Evolutionary conservation across 2,329 filamentous ascomycete genomes (phyloP).

Genomic region (Penicillium corylophilum): DNA sequence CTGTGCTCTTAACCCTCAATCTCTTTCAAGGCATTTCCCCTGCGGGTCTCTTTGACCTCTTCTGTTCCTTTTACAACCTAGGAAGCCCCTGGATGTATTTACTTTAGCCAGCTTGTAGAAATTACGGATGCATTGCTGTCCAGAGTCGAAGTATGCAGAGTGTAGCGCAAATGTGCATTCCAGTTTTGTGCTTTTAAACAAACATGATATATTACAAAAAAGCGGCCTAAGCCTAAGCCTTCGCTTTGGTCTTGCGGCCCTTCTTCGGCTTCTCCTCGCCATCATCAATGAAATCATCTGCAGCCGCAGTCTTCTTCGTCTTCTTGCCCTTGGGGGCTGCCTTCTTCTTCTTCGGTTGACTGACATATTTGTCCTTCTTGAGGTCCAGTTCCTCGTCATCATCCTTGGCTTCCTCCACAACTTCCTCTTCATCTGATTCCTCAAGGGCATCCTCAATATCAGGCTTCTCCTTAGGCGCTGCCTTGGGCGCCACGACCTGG

Average conservation of each 20-base stretch:
- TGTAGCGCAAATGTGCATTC: neutral
- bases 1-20: no score
- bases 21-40: no score
- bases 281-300: constrained; percentile 46
- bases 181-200: neutral
- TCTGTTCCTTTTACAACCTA: no score
- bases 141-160: neutral
- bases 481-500: constrained; percentile 70
- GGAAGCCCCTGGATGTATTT: no score
- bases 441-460: constrained; percentile 96
- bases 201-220: constrained; percentile 11
- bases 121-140: neutral
- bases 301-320: constrained; percentile 37
- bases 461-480: constrained; percentile 70
- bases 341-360: constrained; percentile 71
- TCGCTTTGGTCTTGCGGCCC: constrained; percentile 30
- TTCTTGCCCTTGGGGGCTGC: constrained; percentile 42
- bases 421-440: constrained; percentile 75
- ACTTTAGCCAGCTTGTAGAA: neutral
- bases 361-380: constrained; percentile 95
- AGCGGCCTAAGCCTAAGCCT: constrained; percentile 23
- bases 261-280: constrained; percentile 58
- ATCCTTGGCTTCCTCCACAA: constrained; percentile 54
- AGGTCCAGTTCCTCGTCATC: constrained; percentile 78
- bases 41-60: no score